Base-by-base conservation (phyloP, 2,329 filamentous ascomycete species). In the Pseudocercospora cruenta region DNA sequence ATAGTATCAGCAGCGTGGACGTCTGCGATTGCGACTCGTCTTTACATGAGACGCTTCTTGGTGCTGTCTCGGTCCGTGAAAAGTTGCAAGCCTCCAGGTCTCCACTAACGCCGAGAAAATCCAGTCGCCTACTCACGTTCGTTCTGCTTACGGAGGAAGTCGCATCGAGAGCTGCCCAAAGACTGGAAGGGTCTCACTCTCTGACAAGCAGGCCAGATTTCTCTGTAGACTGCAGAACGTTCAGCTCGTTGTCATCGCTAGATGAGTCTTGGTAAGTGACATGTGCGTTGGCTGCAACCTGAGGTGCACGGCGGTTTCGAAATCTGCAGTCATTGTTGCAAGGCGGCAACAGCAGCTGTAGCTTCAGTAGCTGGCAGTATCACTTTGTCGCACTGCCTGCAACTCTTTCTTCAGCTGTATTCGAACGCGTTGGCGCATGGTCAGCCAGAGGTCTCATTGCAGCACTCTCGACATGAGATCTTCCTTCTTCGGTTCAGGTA, bases 301-400 rank as follows among this genome's bases (percentile, higher is more conserved):
- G 53, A 57, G 26, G 53, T 57, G 53, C 24, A 57, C 12, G 16
- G 14, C 26, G 14, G 59, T 62, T 55, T 62, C 59, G 36, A 31
- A 28, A 53, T 53, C 39, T 62, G 59, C 59, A 53, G 47, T 62
- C 45, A 31, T 54, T 9, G 24, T 28, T 54, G 47, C 43, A 36
- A 28, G 33, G 47, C 57, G 45, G 47, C 21, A 47, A 60, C 26
- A 60, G 36, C 28, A 36, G 22, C n/a, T 58, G 33, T 24, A 33
- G 10, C 12, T 22, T 36, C 22, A 16, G 9, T 26, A 26, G 16
- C 22, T 22, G 24, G 8, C 22, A 22, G 36, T 7, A 39, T 7
- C 36, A 39, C 36, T 16, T 39, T 39, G 36, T 39, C 6, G 36
- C 36, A 39, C 14, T 33, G 31, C 31, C 31, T 33, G 31, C 10